phyloP scores from a whole-genome alignment of 2,329 filamentous ascomycete species.

The Sclerotinia trifoliorum region DNA sequence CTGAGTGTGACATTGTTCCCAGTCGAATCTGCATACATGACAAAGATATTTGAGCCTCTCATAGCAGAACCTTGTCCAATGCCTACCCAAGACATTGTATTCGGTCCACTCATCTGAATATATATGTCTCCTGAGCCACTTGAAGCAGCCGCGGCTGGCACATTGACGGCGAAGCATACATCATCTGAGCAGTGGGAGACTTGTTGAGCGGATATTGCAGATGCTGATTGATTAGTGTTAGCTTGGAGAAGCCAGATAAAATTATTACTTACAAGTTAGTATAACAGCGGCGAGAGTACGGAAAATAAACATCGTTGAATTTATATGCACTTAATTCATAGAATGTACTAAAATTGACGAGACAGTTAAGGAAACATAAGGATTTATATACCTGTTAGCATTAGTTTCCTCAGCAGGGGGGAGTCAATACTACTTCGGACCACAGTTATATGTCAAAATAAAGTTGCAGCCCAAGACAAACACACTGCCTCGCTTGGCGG shows the following conservation, averaged over 20 bases:
- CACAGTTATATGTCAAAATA: not conserved
- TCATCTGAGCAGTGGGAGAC: conserved; percentile 29
- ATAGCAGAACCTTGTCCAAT: conserved; percentile 56
- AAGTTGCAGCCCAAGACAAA: not conserved
- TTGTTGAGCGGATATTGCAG: conserved; percentile 28
- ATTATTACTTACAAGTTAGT: conserved; percentile 7
- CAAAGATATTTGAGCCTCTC: conserved; percentile 56
- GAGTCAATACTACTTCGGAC: not conserved
- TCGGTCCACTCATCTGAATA: conserved; percentile 56
- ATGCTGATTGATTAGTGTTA: conserved; percentile 24
- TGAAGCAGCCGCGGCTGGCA: conserved; percentile 52
- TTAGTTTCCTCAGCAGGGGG: not conserved
- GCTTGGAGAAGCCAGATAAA: not conserved
- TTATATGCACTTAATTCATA: not conserved
- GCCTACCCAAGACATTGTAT: conserved; percentile 52
- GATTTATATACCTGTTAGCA: not conserved
- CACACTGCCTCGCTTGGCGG: not conserved
- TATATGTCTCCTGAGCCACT: conserved; percentile 55
- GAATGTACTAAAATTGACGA: not conserved
- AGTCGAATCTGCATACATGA: conserved; percentile 53
- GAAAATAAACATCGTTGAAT: not conserved
- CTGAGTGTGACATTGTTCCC: conserved; percentile 58
- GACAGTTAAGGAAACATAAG: not conserved
- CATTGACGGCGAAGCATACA: conserved; percentile 50
- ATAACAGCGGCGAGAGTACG: conserved; percentile 1